phyloP scores from a whole-genome alignment of 2,329 filamentous ascomycete species.

The Aspergillus clavatus region DNA sequence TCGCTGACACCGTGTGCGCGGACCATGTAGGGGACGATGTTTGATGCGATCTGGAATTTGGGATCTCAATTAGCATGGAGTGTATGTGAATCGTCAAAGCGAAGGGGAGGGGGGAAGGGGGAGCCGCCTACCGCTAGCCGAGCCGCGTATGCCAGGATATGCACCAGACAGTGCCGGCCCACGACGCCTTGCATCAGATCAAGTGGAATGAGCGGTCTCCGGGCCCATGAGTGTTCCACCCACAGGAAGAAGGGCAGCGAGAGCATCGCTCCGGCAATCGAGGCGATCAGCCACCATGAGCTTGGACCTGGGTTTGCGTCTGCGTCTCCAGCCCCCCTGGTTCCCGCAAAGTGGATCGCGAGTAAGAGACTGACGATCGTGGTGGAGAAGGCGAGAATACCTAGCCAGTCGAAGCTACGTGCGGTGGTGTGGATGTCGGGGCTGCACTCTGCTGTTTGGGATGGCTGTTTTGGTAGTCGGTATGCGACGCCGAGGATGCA shows the following conservation, averaged over 20 bases:
- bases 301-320: too few relatives aligned
- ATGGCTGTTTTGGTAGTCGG: constrained; percentile 5
- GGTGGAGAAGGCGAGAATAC: constrained; percentile 7
- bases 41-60: too few relatives aligned
- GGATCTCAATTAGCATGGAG: too few relatives aligned
- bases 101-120: too few relatives aligned
- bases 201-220: constrained; percentile 16
- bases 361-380: constrained; percentile 7
- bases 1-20: constrained; percentile 12
- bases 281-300: background rate
- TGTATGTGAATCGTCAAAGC: too few relatives aligned
- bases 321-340: background rate
- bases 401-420: constrained; percentile 9
- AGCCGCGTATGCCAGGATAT: constrained; percentile 9
- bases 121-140: constrained; percentile 12
- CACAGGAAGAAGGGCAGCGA: constrained; percentile 6
- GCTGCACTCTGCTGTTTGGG: constrained; percentile 1
- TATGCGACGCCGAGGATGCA: constrained; percentile 42
- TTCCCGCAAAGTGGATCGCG: constrained; percentile 3
- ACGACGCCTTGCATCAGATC: constrained; percentile 8
- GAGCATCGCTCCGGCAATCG: background rate
- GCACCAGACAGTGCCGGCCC: constrained; percentile 10
- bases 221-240: constrained; percentile 15
- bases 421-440: too few relatives aligned
- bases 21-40: constrained; percentile 17